phyloP scores from a whole-genome alignment of 352 stramenopile species.

The Phytophthora macrochlamydospora region DNA sequence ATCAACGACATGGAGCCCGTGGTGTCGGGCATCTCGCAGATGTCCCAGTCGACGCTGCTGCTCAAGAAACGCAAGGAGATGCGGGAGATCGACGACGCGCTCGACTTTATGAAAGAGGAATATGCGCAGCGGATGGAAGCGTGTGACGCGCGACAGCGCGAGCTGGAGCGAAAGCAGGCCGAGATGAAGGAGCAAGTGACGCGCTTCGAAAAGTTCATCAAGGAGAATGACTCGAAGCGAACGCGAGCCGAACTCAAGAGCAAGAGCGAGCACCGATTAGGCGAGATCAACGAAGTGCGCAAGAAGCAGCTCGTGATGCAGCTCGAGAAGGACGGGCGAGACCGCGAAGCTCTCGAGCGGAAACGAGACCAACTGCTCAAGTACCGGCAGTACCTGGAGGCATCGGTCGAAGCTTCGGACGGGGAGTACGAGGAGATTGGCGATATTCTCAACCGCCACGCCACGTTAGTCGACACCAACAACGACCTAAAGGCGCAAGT shows the following conservation, averaged over 20 bases:
- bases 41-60: slow-evolving; percentile 90
- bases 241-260: slow-evolving; percentile 87
- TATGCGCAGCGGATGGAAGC: slow-evolving; percentile 89
- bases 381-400: slow-evolving; percentile 86
- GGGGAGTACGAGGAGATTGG: slow-evolving; percentile 86
- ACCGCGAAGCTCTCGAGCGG: slow-evolving; percentile 72
- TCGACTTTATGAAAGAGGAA: slow-evolving; percentile 95
- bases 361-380: slow-evolving; percentile 83
- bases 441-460: slow-evolving; percentile 85
- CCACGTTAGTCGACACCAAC: slow-evolving; percentile 89
- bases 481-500: slow-evolving; percentile 84
- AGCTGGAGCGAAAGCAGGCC: slow-evolving; percentile 87
- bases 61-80: slow-evolving; percentile 95
- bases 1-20: slow-evolving; percentile 79
- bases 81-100: slow-evolving; percentile 90
- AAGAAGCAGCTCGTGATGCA: slow-evolving; percentile 76
- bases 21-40: slow-evolving; percentile 86
- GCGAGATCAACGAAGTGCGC: slow-evolving; percentile 79
- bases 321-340: slow-evolving; percentile 72
- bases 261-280: slow-evolving; percentile 82
- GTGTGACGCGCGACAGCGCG: slow-evolving; percentile 77
- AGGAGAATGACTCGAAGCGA: slow-evolving; percentile 93
- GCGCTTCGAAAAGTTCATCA: slow-evolving; percentile 94
- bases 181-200: slow-evolving; percentile 93
- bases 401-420: slow-evolving; percentile 81